Evolutionary conservation across 177 flowering plant species (phyloP).

Genomic region (Telopea speciosissima): DNA sequence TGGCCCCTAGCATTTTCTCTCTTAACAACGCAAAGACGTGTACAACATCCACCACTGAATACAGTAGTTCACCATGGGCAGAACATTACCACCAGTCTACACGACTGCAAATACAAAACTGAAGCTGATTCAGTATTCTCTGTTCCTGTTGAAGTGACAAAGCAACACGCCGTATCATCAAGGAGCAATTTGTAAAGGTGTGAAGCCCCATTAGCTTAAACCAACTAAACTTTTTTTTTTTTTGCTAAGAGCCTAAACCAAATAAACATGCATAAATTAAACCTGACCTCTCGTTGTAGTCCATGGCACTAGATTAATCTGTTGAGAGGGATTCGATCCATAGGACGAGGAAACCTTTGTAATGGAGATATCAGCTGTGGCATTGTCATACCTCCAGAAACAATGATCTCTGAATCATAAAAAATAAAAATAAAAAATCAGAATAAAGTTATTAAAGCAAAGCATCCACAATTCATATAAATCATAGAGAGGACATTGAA

Average conservation of each 20-base stretch:
- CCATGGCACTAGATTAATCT: constrained; percentile 29
- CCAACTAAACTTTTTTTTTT: too few relatives aligned
- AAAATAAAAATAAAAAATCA: constrained; percentile 10
- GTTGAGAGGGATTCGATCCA: constrained; percentile 51
- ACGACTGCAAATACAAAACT: constrained; percentile 6
- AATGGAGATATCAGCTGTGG: constrained; percentile 65
- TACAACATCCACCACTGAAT: constrained; percentile 1
- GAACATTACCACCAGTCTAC: background rate
- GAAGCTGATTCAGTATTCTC: constrained; percentile 1
- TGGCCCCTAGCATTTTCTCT: background rate
- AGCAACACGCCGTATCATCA: background rate
- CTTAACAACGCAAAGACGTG: background rate
- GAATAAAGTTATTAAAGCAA: background rate
- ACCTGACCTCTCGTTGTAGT: background rate
- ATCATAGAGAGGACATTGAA: background rate
- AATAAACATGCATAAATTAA: background rate
- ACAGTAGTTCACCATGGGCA: background rate
- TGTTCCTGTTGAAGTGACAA: background rate
- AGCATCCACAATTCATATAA: background rate
- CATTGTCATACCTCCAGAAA: constrained; percentile 99
- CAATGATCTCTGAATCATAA: constrained; percentile 69
- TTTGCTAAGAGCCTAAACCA: background rate
- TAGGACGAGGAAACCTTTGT: constrained; percentile 42
- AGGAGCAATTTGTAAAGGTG: background rate
- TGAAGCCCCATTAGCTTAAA: background rate